phyloP scores from a whole-genome alignment of 768 basidiomycete genomes.

The Lactarius deliciosus region DNA sequence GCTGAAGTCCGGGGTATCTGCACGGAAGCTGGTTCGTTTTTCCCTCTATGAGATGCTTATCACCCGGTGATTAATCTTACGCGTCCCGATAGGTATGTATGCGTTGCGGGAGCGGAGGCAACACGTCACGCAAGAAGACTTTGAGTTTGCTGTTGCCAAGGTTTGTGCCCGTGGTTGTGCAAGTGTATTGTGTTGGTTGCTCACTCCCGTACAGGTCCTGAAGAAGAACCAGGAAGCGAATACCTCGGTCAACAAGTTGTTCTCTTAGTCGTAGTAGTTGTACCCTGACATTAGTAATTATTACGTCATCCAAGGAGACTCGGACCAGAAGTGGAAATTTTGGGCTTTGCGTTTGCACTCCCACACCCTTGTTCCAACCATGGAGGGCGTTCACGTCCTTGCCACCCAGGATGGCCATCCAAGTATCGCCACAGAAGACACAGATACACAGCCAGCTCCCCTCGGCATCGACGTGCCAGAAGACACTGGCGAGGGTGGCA shows the following conservation, averaged over 20 bases:
- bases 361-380: background rate
- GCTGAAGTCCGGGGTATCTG: constrained; percentile 97
- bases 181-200: constrained; percentile 2
- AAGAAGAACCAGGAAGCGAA: constrained; percentile 98
- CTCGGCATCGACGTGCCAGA: constrained; percentile 29
- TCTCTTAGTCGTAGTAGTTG: constrained; percentile 53
- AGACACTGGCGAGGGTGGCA: constrained; percentile 83
- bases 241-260: constrained; percentile 92
- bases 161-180: constrained; percentile 41
- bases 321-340: background rate
- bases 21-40: constrained; percentile 81
- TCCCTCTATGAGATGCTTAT: constrained; percentile 1
- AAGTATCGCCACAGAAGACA: background rate
- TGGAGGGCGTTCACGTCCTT: background rate
- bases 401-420: background rate
- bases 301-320: background rate
- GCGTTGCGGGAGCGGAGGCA: constrained; percentile 92
- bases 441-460: constrained; percentile 19
- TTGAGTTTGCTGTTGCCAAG: constrained; percentile 98
- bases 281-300: background rate
- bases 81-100: constrained; percentile 73
- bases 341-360: background rate
- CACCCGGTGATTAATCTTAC: background rate
- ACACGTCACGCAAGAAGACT: constrained; percentile 98
- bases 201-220: constrained; percentile 51